Evolutionary conservation across 495 filamentous ascomycete species (phyloP).

Genomic region (Lentithecium fluviatile): DNA sequence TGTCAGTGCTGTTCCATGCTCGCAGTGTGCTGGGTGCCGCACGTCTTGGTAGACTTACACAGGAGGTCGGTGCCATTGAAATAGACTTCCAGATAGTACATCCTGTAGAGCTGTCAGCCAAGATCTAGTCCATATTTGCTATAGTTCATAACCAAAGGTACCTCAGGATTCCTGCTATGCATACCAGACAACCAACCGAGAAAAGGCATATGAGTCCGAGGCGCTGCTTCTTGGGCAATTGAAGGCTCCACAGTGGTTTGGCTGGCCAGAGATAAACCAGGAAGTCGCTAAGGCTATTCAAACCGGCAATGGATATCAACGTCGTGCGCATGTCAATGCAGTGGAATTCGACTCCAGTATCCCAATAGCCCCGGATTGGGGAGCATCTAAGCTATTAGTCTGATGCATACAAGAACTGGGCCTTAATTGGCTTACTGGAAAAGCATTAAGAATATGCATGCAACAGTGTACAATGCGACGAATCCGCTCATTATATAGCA

Average conservation of each 20-base stretch:
- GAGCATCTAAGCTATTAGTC: conserved; percentile 16
- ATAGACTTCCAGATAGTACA: conserved; percentile 32
- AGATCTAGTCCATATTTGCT: no score
- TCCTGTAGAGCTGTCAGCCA: no score
- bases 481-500: conserved; percentile 20
- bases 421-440: conserved; percentile 18
- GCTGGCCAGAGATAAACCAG: conserved; percentile 25
- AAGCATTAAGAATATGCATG: conserved; percentile 27
- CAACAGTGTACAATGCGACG: conserved; percentile 15
- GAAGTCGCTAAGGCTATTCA: conserved; percentile 34
- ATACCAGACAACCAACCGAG: conserved; percentile 22
- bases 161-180: conserved; percentile 24
- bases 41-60: conserved; percentile 22
- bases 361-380: conserved; percentile 25
- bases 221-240: conserved; percentile 29
- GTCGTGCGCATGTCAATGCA: conserved; percentile 27
- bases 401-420: no score
- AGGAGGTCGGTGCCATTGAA: conserved; percentile 17
- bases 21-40: neutral
- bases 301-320: conserved; percentile 14
- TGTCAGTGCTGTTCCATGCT: neutral
- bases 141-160: no score
- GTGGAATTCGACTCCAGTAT: conserved; percentile 8
- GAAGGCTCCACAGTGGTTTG: conserved; percentile 27
- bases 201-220: conserved; percentile 27